Base-by-base conservation (phyloP, 2,329 filamentous ascomycete species). In the Aspergillus sp. region DNA sequence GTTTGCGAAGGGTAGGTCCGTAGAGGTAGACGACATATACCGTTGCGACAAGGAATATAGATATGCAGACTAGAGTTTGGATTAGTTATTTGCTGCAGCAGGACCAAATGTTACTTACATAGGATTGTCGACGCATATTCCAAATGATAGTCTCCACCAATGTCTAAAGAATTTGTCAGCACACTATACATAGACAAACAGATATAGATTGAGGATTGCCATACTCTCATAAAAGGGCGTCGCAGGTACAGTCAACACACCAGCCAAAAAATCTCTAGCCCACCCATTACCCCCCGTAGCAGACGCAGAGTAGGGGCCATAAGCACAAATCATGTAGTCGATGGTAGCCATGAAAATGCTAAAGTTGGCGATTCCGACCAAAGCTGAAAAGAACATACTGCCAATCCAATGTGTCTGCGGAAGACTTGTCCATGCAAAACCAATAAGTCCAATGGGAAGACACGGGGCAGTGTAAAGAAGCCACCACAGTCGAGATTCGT, bases 221-320 rank as follows among this genome's bases (percentile, higher is more conserved):
- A 15, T 49, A 49, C 45, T 79, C 21, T 65, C 47, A 53, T 73
- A 79, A 69, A 79, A 79, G 5, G 86, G 87, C 0, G 79, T 82
- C 0, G 86, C 84, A 48, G 83, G 85, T 62, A 88, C 79, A 2
- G 86, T 87, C n/a, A 87, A 77, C 15, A 88, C 76, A 70, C 87
- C 87, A 17, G 87, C 87, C 19, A 89, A 76, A 70, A 89, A 84
- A 67, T 89, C 87, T 62, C 87, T 81, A 21, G 86, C 81, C 72
- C 87, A 89, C 10, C 86, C 87, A 66, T 89, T 89, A n/a, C 87
- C 87, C 43, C 87, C 87, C 0, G 86, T 88, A 0, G 87, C 87
- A 0, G 85, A 88, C 7, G 87, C 86, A 1, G 87, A 85, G 72
- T 87, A 89, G 0, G 84, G 83, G 0, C 87, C 87, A 67, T 90